Conservation (phyloP, 371 early-diverging fungal species). For the Zychaea mexicana region DNA sequence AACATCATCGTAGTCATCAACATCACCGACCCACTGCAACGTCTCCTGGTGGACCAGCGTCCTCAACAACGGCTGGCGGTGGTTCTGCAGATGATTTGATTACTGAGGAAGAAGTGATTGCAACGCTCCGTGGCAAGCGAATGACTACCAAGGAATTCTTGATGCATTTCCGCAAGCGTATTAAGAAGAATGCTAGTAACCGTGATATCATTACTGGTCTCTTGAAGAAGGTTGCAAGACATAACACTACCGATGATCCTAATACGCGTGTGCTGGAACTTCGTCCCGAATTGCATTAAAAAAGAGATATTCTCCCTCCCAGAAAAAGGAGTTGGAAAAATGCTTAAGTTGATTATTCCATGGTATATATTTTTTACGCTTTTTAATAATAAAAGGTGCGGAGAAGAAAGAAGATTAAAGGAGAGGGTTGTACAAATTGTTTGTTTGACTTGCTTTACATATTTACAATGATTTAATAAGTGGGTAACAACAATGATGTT, state of each 20-base stretch:
- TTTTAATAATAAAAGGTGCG: not conserved
- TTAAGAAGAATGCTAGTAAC: conserved; percentile 68
- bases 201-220: conserved; percentile 59
- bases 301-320: not conserved
- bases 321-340: not conserved
- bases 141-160: conserved; percentile 73
- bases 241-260: conserved; percentile 46
- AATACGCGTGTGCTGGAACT: conserved; percentile 48
- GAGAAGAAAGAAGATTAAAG: not conserved
- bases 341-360: not conserved
- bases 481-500: too few species aligned
- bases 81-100: conserved; percentile 43
- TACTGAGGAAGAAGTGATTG: conserved; percentile 71
- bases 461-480: too few species aligned
- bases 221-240: conserved; percentile 66
- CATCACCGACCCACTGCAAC: conserved; percentile 7
- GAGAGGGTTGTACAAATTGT: not conserved
- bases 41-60: conserved; percentile 1
- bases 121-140: conserved; percentile 53
- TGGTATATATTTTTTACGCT: not conserved
- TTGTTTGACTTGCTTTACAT: not conserved
- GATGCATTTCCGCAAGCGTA: conserved; percentile 63
- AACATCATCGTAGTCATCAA: too few species aligned
- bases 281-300: conserved; percentile 39
- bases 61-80: conserved; percentile 7